These are phyloP conservation scores for Botryotinia narcissicola DNA, from an alignment of 2,329 filamentous ascomycete genomes.

Conservation along the genomic window DNA sequence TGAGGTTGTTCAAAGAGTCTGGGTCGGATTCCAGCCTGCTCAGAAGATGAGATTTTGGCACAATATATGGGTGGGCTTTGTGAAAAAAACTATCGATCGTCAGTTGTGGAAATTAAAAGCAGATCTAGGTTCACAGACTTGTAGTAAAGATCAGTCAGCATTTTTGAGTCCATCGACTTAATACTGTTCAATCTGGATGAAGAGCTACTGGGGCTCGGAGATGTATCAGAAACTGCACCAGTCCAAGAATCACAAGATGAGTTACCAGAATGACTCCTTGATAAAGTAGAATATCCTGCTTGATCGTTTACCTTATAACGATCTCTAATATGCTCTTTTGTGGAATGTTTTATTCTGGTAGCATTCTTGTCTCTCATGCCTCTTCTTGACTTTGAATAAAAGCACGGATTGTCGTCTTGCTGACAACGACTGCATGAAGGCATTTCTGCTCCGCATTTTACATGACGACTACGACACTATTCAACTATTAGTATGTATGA, in stretches of 20 bases:
- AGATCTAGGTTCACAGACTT: constrained; percentile 26
- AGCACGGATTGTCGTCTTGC: constrained; percentile 45
- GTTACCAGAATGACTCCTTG: background rate
- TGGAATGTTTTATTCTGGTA: constrained; percentile 25
- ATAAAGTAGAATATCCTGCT: background rate
- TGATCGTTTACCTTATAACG: constrained; percentile 17
- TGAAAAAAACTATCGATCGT: constrained; percentile 37
- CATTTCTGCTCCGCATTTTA: constrained; percentile 48
- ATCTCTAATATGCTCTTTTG: constrained; percentile 20
- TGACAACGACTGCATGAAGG: constrained; percentile 46
- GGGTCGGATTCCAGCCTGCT: constrained; percentile 38
- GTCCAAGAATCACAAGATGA: constrained; percentile 24
- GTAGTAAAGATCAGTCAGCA: constrained; percentile 32
- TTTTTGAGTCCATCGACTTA: constrained; percentile 27
- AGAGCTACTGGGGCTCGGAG: constrained; percentile 27
- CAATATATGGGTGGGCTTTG: constrained; percentile 40
- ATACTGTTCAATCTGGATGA: constrained; percentile 21
- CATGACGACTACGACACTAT: constrained; percentile 41
- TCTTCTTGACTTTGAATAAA: constrained; percentile 49
- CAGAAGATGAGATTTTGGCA: constrained; percentile 40
- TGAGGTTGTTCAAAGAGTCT: constrained; percentile 36
- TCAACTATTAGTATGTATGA: constrained; percentile 2
- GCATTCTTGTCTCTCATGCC: constrained; percentile 40
- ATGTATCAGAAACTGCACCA: constrained; percentile 23
- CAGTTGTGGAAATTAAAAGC: constrained; percentile 25